Base-by-base conservation (phyloP, 1,139 yeast species). In the Ogataea hybrid region DNA sequence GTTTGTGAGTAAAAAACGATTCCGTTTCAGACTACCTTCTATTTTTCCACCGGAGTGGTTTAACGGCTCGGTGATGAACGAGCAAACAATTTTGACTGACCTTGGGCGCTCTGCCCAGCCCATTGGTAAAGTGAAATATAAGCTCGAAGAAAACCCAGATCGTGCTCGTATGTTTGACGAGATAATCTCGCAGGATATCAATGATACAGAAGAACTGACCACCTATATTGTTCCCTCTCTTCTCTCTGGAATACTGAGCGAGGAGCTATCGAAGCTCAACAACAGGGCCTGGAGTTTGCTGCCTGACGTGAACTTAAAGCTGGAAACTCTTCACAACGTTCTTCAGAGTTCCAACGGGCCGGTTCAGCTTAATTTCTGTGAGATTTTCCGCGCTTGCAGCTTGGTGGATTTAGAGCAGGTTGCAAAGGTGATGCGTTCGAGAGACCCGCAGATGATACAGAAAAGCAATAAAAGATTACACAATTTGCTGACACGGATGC, bases 11-110 rank as follows among this genome's bases (percentile, higher is more conserved):
- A 71, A 70, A 45, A 58, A 64, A n/a, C 59, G 62, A 10, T 71
- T 83, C 37, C 65, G 66, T 33, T 57, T 77, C 28, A 65, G 89
- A 42, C 63, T 84, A 9, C 89, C 90, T 1, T 59, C 64, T 2
- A 70, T 77, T 2, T 65, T 78, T 29, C 81, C 82, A 0, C 46
- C 50, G 25, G 44, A 42, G 6, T 65, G 68, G 70, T 53, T 67
- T 14, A 29, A 47, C 4, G 48, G 53, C 28, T 50, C 64, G 17
- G 55, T 71, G 4, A 38, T 40, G 54, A 60, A 52, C 41, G 60
- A 53, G 63, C 57, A 42, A 23, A 33, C 16, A 41, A 59, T 46
- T 55, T 48, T 46, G 20, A 53, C 48, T 40, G 39, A 45, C 31
- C 47, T 21, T 41, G 37, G 47, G 30, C 31, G 38, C 25, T 23